Evolutionary conservation across 192 early-diverging fungal species (phyloP).

Genomic region (Coemansia sp.): DNA sequence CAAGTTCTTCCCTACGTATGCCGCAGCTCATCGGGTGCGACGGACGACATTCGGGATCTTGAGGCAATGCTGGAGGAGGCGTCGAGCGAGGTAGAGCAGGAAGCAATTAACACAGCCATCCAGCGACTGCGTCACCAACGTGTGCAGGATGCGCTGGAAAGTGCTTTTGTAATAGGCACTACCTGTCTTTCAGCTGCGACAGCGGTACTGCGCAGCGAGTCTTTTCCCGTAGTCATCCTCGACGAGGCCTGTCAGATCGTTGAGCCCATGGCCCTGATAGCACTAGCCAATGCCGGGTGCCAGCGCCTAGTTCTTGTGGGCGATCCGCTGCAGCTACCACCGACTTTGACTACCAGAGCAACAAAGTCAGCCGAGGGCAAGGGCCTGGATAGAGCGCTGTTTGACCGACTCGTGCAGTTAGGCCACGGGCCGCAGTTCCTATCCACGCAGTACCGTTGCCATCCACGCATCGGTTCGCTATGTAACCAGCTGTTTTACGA

Average conservation of each 20-base stretch:
- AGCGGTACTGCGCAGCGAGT: slow-evolving; percentile 60
- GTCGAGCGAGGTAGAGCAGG: slow-evolving; percentile 55
- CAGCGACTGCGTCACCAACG: slow-evolving; percentile 51
- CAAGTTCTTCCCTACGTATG: slow-evolving; percentile 65
- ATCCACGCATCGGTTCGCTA: slow-evolving; percentile 50
- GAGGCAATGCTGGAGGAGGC: slow-evolving; percentile 67
- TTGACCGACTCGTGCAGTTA: slow-evolving; percentile 68
- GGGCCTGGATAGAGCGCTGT: slow-evolving; percentile 77
- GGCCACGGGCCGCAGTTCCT: slow-evolving; percentile 36
- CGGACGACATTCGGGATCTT: slow-evolving; percentile 74
- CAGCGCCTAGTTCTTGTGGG: slow-evolving; percentile 76
- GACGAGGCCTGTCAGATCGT: slow-evolving; percentile 88
- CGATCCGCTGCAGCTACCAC: slow-evolving; percentile 85
- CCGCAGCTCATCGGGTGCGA: slow-evolving; percentile 26
- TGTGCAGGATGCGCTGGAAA: slow-evolving; percentile 27
- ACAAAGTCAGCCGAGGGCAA: slow-evolving; percentile 54
- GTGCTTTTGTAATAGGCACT: slow-evolving; percentile 61
- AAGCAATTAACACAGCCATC: slow-evolving; percentile 30
- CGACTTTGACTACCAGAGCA: slow-evolving; percentile 65
- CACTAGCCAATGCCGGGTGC: slow-evolving; percentile 62
- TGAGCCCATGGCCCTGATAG: slow-evolving; percentile 86
- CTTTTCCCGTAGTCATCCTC: slow-evolving; percentile 72
- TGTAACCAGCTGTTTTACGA: slow-evolving; percentile 54
- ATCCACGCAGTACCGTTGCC: slow-evolving; percentile 56
- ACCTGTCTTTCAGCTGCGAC: slow-evolving; percentile 82